Evolutionary conservation across 1,284 basidiomycete genomes (phyloP).

Genomic region (Ganoderma resinaceum): DNA sequence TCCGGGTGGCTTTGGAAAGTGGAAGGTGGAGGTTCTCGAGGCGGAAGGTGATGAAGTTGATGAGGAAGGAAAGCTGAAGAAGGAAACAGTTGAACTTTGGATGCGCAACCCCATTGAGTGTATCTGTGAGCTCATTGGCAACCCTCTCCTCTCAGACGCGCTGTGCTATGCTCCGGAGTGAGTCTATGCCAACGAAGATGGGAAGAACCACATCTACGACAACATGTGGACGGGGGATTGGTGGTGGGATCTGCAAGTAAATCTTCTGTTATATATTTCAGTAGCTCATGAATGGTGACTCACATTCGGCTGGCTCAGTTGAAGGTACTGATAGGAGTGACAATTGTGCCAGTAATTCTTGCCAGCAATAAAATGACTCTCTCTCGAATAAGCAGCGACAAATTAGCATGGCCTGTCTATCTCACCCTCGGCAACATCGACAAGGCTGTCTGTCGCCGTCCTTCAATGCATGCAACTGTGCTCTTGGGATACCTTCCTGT

Average conservation of each 20-base stretch:
- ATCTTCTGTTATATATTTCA: background rate
- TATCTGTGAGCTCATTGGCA: constrained; percentile 42
- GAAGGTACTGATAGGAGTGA: constrained; percentile 37
- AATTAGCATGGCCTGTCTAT: too few species aligned
- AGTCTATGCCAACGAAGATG: constrained; percentile 32
- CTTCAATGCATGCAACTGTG: too few species aligned
- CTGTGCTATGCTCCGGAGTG: constrained; percentile 43
- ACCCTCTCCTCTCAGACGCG: constrained; percentile 38
- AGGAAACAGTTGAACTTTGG: constrained; percentile 17
- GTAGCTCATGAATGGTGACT: too few species aligned
- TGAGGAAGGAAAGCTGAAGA: too few species aligned
- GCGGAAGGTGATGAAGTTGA: too few species aligned
- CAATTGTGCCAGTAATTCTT: constrained; percentile 45
- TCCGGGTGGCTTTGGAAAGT: too few species aligned
- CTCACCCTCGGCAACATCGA: too few species aligned
- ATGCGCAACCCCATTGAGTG: constrained; percentile 41
- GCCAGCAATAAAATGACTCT: constrained; percentile 46
- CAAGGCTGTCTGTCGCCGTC: too few species aligned
- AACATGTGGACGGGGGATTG: background rate
- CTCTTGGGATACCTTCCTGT: too few species aligned
- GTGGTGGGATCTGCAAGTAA: background rate
- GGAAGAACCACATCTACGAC: constrained; percentile 25
- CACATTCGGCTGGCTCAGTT: too few species aligned
- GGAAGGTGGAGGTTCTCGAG: too few species aligned
- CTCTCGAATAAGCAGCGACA: too few species aligned